phyloP scores from a whole-genome alignment of 768 basidiomycete genomes.

The Hygrophoropsis aurantiaca region DNA sequence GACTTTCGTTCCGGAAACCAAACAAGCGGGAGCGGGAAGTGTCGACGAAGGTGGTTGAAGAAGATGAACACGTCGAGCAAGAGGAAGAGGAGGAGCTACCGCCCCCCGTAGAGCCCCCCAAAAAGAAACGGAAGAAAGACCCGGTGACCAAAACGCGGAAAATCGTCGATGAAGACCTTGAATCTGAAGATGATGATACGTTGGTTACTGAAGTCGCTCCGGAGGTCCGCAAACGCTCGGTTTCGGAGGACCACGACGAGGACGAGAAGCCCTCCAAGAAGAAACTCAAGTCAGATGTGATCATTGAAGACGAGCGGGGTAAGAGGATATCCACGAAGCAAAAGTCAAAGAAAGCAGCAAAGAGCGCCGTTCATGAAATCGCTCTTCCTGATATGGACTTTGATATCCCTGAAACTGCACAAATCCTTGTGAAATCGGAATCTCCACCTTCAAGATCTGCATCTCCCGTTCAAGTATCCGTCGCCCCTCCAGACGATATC shows the following conservation, averaged over 20 bases:
- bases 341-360: conserved; percentile 32
- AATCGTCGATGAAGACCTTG: conserved; percentile 46
- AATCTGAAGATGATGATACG: conserved; percentile 61
- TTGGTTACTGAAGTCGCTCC: conserved; percentile 24
- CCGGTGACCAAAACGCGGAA: conserved; percentile 30
- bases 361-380: conserved; percentile 34
- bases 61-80: conserved; percentile 23
- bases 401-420: conserved; percentile 48
- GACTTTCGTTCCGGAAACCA: conserved; percentile 44
- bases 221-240: conserved; percentile 42
- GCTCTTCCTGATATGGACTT: conserved; percentile 51
- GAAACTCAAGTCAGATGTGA: conserved; percentile 27
- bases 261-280: conserved; percentile 47
- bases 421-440: conserved; percentile 47
- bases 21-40: conserved; percentile 40
- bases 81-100: conserved; percentile 34
- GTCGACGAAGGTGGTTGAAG: conserved; percentile 22
- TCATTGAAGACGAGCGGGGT: conserved; percentile 20
- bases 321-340: conserved; percentile 29
- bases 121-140: conserved; percentile 61
- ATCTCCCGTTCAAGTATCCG: conserved; percentile 45
- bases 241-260: conserved; percentile 40
- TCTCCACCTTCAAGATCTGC: conserved; percentile 53
- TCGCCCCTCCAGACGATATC: conserved; percentile 49
- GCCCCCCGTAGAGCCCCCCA: conserved; percentile 43